phyloP scores from a whole-genome alignment of 768 basidiomycete species.

The Amanita pallidorosea region DNA sequence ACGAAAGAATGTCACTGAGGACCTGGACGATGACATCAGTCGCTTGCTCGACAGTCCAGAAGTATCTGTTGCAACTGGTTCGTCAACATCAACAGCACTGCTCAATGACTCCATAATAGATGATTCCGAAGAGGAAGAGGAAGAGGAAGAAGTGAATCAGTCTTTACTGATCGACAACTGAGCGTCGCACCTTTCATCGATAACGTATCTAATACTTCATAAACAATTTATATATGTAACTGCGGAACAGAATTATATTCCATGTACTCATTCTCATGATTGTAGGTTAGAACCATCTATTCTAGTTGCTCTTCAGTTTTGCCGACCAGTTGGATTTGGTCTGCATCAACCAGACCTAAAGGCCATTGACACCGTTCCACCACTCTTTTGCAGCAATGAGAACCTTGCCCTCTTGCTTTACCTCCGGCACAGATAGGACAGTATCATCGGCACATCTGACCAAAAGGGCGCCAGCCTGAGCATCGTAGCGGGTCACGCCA shows the following conservation, averaged over 20 bases:
- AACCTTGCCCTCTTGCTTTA: conserved; percentile 54
- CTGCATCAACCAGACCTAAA: conserved; percentile 12
- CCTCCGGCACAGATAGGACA: conserved; percentile 37
- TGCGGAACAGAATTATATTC: background rate
- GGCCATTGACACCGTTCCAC: conserved; percentile 59
- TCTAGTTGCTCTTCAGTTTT: background rate
- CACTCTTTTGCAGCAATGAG: conserved; percentile 52
- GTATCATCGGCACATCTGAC: conserved; percentile 46
- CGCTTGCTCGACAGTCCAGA: conserved; percentile 20
- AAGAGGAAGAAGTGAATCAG: conserved; percentile 43
- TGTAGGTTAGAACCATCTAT: background rate
- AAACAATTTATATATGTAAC: background rate
- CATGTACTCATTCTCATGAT: background rate
- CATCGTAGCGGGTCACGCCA: conserved; percentile 35
- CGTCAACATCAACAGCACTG: conserved; percentile 10
- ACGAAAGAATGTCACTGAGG: conserved; percentile 12
- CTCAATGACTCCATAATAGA: conserved; percentile 45
- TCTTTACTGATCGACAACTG: conserved; percentile 21
- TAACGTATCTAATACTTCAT: background rate
- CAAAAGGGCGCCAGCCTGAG: conserved; percentile 26
- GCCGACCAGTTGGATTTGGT: conserved; percentile 1
- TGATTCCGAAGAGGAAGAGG: conserved; percentile 41
- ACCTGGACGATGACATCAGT: conserved; percentile 31
- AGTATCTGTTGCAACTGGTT: conserved; percentile 10
- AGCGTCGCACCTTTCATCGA: background rate